A percentile compares a stretch with the other conserved stretches of the same genome.
phyloP scores from a whole-genome alignment of 768 basidiomycete species.

The Paxillus rubicundulus region DNA sequence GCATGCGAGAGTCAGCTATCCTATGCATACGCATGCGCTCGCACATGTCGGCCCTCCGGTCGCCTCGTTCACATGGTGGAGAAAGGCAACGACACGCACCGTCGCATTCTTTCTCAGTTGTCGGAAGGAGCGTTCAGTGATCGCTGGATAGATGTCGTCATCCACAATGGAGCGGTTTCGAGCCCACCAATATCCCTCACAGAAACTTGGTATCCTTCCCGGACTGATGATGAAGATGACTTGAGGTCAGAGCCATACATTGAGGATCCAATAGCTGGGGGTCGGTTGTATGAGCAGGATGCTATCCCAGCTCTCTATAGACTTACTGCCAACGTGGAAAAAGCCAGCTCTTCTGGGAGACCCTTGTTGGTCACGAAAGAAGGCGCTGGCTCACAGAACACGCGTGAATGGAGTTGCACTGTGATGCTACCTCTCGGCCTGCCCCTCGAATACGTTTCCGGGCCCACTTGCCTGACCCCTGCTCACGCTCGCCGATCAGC shows the following conservation, averaged over 20 bases:
- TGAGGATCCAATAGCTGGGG: slow-evolving; percentile 60
- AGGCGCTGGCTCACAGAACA: slow-evolving; percentile 16
- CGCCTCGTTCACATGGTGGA: slow-evolving; percentile 65
- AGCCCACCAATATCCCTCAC: slow-evolving; percentile 45
- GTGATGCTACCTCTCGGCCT: slow-evolving; percentile 47
- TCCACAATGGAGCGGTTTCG: slow-evolving; percentile 31
- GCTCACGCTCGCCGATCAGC: slow-evolving; percentile 57
- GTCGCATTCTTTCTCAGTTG: slow-evolving; percentile 46
- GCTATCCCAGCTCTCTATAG: slow-evolving; percentile 57
- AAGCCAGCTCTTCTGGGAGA: background rate
- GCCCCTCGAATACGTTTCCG: slow-evolving; percentile 40
- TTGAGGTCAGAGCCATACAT: slow-evolving; percentile 38
- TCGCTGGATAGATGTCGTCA: slow-evolving; percentile 51
- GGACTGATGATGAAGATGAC: slow-evolving; percentile 43
- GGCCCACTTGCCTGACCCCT: slow-evolving; percentile 44
- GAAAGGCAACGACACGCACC: slow-evolving; percentile 53
- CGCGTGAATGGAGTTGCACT: slow-evolving; percentile 42
- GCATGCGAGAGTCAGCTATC: slow-evolving; percentile 59
- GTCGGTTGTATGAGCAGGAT: slow-evolving; percentile 56
- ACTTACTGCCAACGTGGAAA: slow-evolving; percentile 34
- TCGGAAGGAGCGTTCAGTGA: slow-evolving; percentile 41
- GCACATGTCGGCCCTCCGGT: slow-evolving; percentile 45
- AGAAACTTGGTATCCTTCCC: slow-evolving; percentile 41
- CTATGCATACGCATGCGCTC: slow-evolving; percentile 52
- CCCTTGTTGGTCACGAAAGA: slow-evolving; percentile 26